A percentile compares a stretch with the other conserved stretches of the same genome.
Conservation (phyloP, 306 rosid species). For the Ormosia emarginata region DNA sequence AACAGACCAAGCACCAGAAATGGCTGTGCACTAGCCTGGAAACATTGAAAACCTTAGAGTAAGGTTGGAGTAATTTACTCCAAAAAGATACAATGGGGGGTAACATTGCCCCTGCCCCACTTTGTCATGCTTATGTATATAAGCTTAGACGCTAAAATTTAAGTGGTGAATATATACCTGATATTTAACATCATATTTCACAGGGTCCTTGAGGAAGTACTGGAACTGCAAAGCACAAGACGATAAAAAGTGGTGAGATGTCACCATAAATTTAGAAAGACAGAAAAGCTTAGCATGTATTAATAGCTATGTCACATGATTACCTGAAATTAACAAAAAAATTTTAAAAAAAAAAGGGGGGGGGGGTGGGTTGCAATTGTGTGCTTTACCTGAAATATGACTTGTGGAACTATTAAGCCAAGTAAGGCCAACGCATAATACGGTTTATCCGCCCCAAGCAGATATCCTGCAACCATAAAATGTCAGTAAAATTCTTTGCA, state of each 20-base stretch:
- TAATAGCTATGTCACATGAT: not conserved
- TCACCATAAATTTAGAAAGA: not conserved
- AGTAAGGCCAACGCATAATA: slow-evolving; percentile 81
- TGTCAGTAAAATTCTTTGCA: not conserved
- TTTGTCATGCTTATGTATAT: not conserved
- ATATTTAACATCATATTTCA: slow-evolving; percentile 50
- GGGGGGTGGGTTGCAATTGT: not conserved
- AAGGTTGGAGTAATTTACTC: not conserved
- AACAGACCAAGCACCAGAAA: slow-evolving; percentile 45
- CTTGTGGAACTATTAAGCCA: slow-evolving; percentile 79
- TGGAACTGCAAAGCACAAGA: slow-evolving; percentile 36
- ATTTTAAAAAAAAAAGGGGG: not conserved
- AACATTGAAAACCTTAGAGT: not conserved
- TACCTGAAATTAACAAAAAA: not conserved
- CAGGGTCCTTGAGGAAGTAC: slow-evolving; percentile 53
- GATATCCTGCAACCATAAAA: slow-evolving; percentile 63
- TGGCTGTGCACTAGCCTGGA: slow-evolving; percentile 51
- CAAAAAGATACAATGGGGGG: not conserved
- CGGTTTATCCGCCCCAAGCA: slow-evolving; percentile 87
- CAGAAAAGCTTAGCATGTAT: not conserved
- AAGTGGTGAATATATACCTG: slow-evolving; percentile 32
- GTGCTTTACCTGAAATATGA: slow-evolving; percentile 74
- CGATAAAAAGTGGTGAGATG: slow-evolving; percentile 3
- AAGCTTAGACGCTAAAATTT: not conserved
- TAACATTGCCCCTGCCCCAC: not conserved